Base-by-base conservation (phyloP, 208 protist species). In the Crithidia expoeki region DNA sequence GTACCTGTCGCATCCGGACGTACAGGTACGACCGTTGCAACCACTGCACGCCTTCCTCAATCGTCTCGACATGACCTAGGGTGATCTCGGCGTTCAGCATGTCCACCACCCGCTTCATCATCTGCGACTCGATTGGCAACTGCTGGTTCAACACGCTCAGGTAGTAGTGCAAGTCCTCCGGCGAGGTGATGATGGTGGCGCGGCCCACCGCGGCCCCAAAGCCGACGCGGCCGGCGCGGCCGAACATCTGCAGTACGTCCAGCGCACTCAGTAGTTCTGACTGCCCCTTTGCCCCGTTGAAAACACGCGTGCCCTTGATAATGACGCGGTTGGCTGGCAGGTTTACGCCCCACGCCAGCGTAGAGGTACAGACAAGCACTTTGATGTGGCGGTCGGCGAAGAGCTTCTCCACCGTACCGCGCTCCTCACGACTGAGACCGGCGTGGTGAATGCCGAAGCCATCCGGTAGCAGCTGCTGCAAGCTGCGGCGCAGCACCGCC, bases 301-400 rank as follows among this genome's bases (percentile, higher is more conserved):
- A 99, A n/a, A 99, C 85, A 69, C 98, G 97, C 2, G 99, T 99
- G n/a, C 99, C 99, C 77, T 99, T 99, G 74, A 99, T 99, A 67
- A 99, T 99, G 21, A 99, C 99, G 12, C 94, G 97, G 80, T 99
- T 98, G 5, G 99, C 99, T 0, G 99, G 99, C 42, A 99, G 66
- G 85, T 99, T 99, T 2, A 99, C 99, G 76, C 99, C 99, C 99
- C 99, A 99, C n/a, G 99, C 99, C 1, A 99, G 89, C 14, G 99
- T 99, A 0, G 99, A 97, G 0, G 99, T 99, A 53, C 96, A 99
- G 10, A 99, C 96, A 2, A 99, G 86, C 4, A 99, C 96, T 60
- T 98, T 90, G 30, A 99, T 84, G 85, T 98, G 94, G 17, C 96
- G 79, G 10, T 92, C 90, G 0, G 75, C 92, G 81, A 99, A 99